Conservation (phyloP, 768 basidiomycete species). For the Suillus sp. region DNA sequence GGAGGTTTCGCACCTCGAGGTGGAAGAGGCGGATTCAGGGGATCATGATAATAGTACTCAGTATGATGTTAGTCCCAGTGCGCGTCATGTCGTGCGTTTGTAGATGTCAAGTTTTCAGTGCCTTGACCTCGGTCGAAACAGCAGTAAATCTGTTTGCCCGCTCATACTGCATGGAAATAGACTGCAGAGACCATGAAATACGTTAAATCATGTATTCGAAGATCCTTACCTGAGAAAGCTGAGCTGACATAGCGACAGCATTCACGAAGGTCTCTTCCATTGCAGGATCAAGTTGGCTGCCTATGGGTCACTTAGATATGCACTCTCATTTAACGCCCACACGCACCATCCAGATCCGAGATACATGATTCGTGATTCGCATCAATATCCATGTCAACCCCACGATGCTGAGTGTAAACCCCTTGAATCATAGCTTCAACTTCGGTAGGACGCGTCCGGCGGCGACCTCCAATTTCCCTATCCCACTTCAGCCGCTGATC, state of each 20-base stretch:
- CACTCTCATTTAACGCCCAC: not conserved
- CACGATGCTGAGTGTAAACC: slow-evolving; percentile 38
- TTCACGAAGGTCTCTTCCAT: slow-evolving; percentile 33
- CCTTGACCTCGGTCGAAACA: slow-evolving; percentile 52
- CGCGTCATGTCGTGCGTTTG: too few species aligned
- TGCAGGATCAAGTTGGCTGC: slow-evolving; percentile 23
- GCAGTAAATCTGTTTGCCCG: slow-evolving; percentile 49
- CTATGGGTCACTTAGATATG: slow-evolving; percentile 17
- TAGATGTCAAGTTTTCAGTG: slow-evolving; percentile 44
- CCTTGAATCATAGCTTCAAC: slow-evolving; percentile 46
- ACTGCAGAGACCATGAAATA: slow-evolving; percentile 36
- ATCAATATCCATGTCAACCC: slow-evolving; percentile 29
- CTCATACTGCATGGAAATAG: slow-evolving; percentile 49
- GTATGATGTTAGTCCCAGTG: not conserved
- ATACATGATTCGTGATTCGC: slow-evolving; percentile 13
- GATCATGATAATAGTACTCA: slow-evolving; percentile 38
- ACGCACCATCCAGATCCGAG: slow-evolving; percentile 19
- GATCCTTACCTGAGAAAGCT: slow-evolving; percentile 52
- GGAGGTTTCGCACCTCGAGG: slow-evolving; percentile 26
- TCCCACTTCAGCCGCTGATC: slow-evolving; percentile 77
- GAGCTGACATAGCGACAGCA: slow-evolving; percentile 44
- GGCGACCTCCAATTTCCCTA: slow-evolving; percentile 64
- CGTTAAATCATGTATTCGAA: not conserved
- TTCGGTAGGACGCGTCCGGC: slow-evolving; percentile 62
- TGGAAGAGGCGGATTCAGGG: slow-evolving; percentile 51